Conservation (phyloP, 1,284 basidiomycete genomes). For the Ceratobasidium sp. region DNA sequence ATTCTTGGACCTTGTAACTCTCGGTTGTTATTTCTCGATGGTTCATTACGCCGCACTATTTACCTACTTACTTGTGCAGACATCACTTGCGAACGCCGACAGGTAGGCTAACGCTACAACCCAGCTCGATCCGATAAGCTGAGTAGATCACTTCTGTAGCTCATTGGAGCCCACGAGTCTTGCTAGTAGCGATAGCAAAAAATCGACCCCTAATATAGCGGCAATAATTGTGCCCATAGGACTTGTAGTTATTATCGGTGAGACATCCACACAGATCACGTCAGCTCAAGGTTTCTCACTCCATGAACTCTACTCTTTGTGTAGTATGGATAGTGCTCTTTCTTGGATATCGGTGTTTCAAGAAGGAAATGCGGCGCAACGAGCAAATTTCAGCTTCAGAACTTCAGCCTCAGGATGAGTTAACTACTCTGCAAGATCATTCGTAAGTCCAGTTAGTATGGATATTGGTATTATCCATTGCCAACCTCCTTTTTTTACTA, state of each 20-base stretch:
- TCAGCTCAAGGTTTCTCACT: not conserved
- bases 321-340: not conserved
- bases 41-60: not conserved
- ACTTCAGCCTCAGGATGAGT: not conserved
- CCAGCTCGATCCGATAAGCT: too few species aligned
- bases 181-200: not conserved
- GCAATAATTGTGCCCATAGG: not conserved
- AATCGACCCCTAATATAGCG: not conserved
- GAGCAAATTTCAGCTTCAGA: not conserved
- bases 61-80: not conserved
- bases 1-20: not conserved
- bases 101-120: not conserved
- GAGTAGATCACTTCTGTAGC: too few species aligned
- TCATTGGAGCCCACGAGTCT: not conserved
- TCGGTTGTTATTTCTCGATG: not conserved
- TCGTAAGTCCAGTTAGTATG: not conserved
- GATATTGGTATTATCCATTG: too few species aligned
- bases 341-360: not conserved
- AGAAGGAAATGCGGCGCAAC: not conserved
- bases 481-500: not conserved
- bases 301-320: not conserved
- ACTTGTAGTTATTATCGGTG: not conserved
- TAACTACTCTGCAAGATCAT: not conserved
- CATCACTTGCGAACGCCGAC: not conserved
- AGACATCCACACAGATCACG: not conserved